phyloP scores from a whole-genome alignment of 768 basidiomycete genomes.

The Xerocomellus intermedius region DNA sequence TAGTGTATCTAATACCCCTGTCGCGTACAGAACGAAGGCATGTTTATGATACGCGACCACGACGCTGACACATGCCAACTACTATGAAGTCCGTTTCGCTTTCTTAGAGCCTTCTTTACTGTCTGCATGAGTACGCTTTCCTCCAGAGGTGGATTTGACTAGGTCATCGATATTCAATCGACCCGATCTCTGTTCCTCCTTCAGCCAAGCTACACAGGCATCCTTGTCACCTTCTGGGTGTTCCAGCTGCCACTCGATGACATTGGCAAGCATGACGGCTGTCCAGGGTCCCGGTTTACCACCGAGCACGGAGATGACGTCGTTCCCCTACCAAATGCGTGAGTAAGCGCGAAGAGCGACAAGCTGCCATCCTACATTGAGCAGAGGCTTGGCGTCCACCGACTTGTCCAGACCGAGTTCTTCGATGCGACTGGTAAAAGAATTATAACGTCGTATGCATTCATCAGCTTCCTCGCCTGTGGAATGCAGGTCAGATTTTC shows the following conservation, averaged over 20 bases:
- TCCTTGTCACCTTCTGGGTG: slow-evolving; percentile 66
- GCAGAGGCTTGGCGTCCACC: slow-evolving; percentile 68
- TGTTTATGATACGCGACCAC: background rate
- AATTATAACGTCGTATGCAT: slow-evolving; percentile 64
- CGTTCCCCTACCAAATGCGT: slow-evolving; percentile 57
- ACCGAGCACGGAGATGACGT: slow-evolving; percentile 54
- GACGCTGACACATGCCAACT: background rate
- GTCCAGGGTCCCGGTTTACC: slow-evolving; percentile 72
- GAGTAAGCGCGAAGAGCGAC: background rate
- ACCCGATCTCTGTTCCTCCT: slow-evolving; percentile 49
- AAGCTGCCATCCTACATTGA: slow-evolving; percentile 60
- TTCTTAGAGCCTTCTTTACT: slow-evolving; percentile 29
- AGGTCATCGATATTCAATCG: slow-evolving; percentile 37
- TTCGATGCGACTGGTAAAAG: slow-evolving; percentile 57
- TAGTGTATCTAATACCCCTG: slow-evolving; percentile 22
- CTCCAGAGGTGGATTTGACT: slow-evolving; percentile 13
- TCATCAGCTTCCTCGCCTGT: slow-evolving; percentile 44
- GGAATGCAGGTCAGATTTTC: slow-evolving; percentile 3
- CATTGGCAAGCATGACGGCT: slow-evolving; percentile 55
- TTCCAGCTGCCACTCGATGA: slow-evolving; percentile 85
- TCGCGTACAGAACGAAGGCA: slow-evolving; percentile 1
- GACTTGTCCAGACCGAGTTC: slow-evolving; percentile 57
- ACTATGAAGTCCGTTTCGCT: slow-evolving; percentile 24
- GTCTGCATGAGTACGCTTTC: slow-evolving; percentile 26
- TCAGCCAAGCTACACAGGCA: slow-evolving; percentile 70